Conservation (phyloP, 2,329 filamentous ascomycete species). For the Pestalotiopsis fici region DNA sequence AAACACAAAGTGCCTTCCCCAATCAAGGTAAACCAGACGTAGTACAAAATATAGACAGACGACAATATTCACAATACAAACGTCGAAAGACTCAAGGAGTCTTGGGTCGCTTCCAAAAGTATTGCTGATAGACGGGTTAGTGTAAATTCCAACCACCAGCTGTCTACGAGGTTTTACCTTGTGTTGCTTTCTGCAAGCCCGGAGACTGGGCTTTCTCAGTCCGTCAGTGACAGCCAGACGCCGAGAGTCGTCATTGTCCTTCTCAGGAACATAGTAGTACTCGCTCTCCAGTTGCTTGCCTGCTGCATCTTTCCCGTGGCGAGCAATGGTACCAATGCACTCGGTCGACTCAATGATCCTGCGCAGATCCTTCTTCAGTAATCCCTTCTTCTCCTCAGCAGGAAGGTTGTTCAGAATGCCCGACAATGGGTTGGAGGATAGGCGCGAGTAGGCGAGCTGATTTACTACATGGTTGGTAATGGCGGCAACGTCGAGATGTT, state of each 20-base stretch:
- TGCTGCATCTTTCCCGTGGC: slow-evolving; percentile 93
- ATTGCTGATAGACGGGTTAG: slow-evolving; percentile 51
- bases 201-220: slow-evolving; percentile 83
- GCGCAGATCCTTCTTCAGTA: slow-evolving; percentile 67
- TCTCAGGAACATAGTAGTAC: slow-evolving; percentile 93
- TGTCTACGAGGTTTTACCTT: slow-evolving; percentile 68
- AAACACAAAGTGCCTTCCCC: not conserved
- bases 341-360: slow-evolving; percentile 70
- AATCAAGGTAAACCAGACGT: not conserved
- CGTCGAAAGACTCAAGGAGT: slow-evolving; percentile 46
- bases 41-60: not conserved
- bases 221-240: slow-evolving; percentile 82
- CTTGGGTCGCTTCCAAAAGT: slow-evolving; percentile 67
- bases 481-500: slow-evolving; percentile 40
- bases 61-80: not conserved
- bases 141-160: slow-evolving; percentile 19
- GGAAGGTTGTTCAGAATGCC: slow-evolving; percentile 88
- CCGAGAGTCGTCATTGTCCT: slow-evolving; percentile 77
- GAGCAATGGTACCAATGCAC: slow-evolving; percentile 85
- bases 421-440: slow-evolving; percentile 88
- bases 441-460: slow-evolving; percentile 90
- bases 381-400: slow-evolving; percentile 56
- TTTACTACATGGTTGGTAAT: slow-evolving; percentile 89
- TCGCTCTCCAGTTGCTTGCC: slow-evolving; percentile 93
- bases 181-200: slow-evolving; percentile 91